Evolutionary conservation across 306 rosid genomes (phyloP).

Genomic region (Pyrus betulifolia): DNA sequence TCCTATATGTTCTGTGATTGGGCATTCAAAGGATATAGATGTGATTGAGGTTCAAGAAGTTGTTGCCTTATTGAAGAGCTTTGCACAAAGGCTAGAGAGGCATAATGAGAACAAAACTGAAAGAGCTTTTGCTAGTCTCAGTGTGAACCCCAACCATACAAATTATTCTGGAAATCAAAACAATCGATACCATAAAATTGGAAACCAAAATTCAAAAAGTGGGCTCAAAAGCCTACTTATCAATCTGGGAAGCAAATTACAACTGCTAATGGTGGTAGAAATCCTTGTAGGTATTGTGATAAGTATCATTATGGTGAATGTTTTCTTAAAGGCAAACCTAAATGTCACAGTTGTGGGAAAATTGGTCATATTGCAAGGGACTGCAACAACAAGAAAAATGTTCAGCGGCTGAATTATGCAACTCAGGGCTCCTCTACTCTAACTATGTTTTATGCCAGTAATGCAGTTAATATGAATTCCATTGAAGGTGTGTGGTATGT

Average conservation of each 20-base stretch:
- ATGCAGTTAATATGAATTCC: background rate
- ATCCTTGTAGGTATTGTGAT: background rate
- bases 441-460: background rate
- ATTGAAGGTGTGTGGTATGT: no score
- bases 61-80: background rate
- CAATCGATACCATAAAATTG: background rate
- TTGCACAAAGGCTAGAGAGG: background rate
- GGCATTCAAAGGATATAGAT: background rate
- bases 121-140: background rate
- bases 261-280: background rate
- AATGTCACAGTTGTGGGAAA: background rate
- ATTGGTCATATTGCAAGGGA: background rate
- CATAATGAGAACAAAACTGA: background rate
- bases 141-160: background rate
- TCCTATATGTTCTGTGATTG: background rate
- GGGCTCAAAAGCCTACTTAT: background rate
- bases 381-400: background rate
- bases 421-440: fast-evolving
- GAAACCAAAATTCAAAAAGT: background rate
- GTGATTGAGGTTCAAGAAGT: background rate
- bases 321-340: background rate
- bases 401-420: background rate
- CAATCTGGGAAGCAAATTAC: no score
- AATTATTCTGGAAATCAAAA: background rate
- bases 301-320: background rate